phyloP scores from a whole-genome alignment of 768 basidiomycete genomes.

The Galerina marginata region DNA sequence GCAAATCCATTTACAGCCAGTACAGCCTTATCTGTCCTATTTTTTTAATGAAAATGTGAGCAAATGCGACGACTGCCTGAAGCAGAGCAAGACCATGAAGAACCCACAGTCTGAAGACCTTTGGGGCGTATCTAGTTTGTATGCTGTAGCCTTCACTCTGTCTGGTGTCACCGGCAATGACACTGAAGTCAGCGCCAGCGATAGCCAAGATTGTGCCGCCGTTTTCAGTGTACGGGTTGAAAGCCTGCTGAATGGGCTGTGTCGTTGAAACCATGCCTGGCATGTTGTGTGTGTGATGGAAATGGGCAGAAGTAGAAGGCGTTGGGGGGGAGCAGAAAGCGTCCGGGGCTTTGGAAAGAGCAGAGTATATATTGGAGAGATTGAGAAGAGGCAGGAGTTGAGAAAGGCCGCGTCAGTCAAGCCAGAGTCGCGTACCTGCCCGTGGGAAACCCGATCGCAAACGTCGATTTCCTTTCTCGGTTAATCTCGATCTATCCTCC shows the following conservation, averaged over 20 bases:
- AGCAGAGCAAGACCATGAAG: not conserved
- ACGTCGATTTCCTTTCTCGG: constrained; percentile 18
- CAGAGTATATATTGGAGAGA: constrained; percentile 33
- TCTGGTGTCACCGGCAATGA: constrained; percentile 95
- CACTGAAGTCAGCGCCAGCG: constrained; percentile 90
- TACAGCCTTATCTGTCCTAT: constrained; percentile 89
- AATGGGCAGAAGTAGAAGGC: constrained; percentile 17
- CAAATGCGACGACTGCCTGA: not conserved
- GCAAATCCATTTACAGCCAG: constrained; percentile 97
- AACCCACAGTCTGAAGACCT: constrained; percentile 90
- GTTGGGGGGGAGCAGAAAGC: constrained; percentile 24
- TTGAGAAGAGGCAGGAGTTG: constrained; percentile 25
- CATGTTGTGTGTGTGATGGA: constrained; percentile 26
- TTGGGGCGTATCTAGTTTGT: constrained; percentile 96
- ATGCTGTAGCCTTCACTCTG: constrained; percentile 98
- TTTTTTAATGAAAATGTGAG: constrained; percentile 11
- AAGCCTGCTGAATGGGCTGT: constrained; percentile 55
- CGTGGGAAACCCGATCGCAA: constrained; percentile 40
- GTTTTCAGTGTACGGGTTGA: constrained; percentile 92
- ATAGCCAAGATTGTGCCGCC: constrained; percentile 97
- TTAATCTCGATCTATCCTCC: constrained; percentile 35
- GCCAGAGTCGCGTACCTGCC: constrained; percentile 41
- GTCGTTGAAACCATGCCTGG: constrained; percentile 42
- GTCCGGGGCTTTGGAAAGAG: constrained; percentile 23
- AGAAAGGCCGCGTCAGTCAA: constrained; percentile 51